Percentiles rank a stretch among this genome's conserved stretches.
phyloP scores from a whole-genome alignment of 2,329 filamentous ascomycete species.

The Diplocarpon mali region DNA sequence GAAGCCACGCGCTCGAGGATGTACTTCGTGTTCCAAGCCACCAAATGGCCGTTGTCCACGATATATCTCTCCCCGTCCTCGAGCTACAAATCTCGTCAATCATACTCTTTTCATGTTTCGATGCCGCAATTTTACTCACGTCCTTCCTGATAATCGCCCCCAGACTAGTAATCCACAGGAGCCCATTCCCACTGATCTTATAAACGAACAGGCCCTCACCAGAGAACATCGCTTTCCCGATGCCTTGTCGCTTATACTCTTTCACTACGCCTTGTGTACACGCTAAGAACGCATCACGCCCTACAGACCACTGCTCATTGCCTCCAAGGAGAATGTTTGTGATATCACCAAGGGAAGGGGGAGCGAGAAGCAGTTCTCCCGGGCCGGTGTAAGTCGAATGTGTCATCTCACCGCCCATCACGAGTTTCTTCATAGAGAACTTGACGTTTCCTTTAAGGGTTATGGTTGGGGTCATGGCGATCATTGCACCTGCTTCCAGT shows the following conservation, averaged over 20 bases:
- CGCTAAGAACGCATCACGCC: constrained; percentile 77
- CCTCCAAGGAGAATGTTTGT: constrained; percentile 66
- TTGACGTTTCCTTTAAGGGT: constrained; percentile 74
- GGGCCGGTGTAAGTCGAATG: constrained; percentile 78
- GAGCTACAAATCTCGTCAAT: constrained; percentile 29
- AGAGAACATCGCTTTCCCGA: constrained; percentile 86
- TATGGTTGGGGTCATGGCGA: constrained; percentile 85
- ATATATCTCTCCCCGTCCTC: constrained; percentile 73
- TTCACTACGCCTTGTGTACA: constrained; percentile 79
- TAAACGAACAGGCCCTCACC: constrained; percentile 90
- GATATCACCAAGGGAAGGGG: constrained; percentile 72
- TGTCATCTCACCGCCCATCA: constrained; percentile 69
- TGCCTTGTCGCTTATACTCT: constrained; percentile 74
- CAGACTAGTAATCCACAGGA: constrained; percentile 86
- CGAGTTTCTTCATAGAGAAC: constrained; percentile 85
- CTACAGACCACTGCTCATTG: constrained; percentile 69
- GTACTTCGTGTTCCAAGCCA: constrained; percentile 96
- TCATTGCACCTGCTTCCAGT: constrained; percentile 58
- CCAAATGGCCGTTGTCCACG: constrained; percentile 84
- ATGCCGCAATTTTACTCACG: constrained; percentile 39
- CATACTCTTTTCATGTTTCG: not conserved
- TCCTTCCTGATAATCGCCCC: constrained; percentile 94
- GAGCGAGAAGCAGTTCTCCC: constrained; percentile 79
- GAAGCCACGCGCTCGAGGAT: constrained; percentile 80
- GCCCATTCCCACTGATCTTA: constrained; percentile 67